Percentiles rank a stretch among this genome's conserved stretches.
These are phyloP conservation scores for Irineochytrium annulatum DNA, from an alignment of 192 early-diverging fungal species.

Conservation along the genomic window DNA sequence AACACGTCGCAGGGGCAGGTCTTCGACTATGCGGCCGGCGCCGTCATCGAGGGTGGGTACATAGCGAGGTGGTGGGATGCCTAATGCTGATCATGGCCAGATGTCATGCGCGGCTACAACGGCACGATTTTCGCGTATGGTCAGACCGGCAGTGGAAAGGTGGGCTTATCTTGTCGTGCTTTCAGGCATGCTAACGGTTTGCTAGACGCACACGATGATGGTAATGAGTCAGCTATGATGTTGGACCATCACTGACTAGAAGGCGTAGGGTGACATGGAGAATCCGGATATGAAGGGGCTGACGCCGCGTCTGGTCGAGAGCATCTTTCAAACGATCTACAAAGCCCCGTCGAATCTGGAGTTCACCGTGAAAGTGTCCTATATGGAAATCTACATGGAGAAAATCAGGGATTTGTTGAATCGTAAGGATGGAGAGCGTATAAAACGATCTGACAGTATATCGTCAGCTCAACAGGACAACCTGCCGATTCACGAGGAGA, in stretches of 20 bases:
- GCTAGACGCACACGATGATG: constrained; percentile 52
- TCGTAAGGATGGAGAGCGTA: constrained; percentile 40
- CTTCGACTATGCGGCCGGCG: constrained; percentile 86
- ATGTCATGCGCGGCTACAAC: constrained; percentile 95
- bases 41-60: constrained; percentile 84
- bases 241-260: constrained; percentile 3
- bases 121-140: constrained; percentile 99
- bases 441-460: constrained; percentile 3
- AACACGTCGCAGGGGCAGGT: constrained; percentile 78
- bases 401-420: constrained; percentile 94
- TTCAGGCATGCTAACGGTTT: neutral
- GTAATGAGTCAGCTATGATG: constrained; percentile 11
- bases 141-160: constrained; percentile 96
- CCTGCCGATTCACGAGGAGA: constrained; percentile 96
- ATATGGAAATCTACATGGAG: constrained; percentile 99
- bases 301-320: constrained; percentile 94
- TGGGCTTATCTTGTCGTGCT: constrained; percentile 31
- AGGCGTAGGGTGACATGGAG: constrained; percentile 85
- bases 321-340: constrained; percentile 89
- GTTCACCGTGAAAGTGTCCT: constrained; percentile 98
- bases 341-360: constrained; percentile 88
- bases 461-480: constrained; percentile 76
- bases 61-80: constrained; percentile 1
- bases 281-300: constrained; percentile 86
- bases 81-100: constrained; percentile 39